phyloP scores from a whole-genome alignment of 805 yeast genomes.

The Cyberlindnera samutprakarnensis region DNA sequence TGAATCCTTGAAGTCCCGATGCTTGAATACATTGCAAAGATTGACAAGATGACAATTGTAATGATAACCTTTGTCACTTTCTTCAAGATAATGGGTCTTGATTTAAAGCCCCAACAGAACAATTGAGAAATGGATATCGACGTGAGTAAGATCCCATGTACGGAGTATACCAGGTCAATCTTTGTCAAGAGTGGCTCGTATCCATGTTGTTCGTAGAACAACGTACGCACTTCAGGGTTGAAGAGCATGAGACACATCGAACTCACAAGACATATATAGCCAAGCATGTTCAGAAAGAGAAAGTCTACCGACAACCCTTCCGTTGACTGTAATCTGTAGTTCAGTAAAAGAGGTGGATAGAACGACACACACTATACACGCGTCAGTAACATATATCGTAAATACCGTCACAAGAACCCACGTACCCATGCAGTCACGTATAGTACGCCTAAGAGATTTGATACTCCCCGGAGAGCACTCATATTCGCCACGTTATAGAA shows the following conservation, averaged over 20 bases:
- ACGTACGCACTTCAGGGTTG: slow-evolving; percentile 24
- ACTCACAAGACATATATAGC: slow-evolving; percentile 35
- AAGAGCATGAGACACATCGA: slow-evolving; percentile 38
- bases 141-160: slow-evolving; percentile 39
- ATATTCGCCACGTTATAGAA: no score
- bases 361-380: slow-evolving; percentile 35
- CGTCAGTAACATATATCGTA: slow-evolving; percentile 2
- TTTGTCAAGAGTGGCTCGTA: slow-evolving; percentile 33
- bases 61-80: slow-evolving; percentile 17
- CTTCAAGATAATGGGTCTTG: slow-evolving; percentile 11
- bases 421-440: slow-evolving; percentile 34
- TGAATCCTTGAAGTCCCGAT: slow-evolving; percentile 6
- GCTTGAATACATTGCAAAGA: slow-evolving; percentile 5
- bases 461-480: no score
- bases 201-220: slow-evolving; percentile 25
- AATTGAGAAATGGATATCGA: slow-evolving; percentile 34
- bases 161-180: slow-evolving; percentile 39
- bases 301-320: slow-evolving; percentile 46
- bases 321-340: slow-evolving; percentile 32
- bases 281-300: slow-evolving; percentile 36
- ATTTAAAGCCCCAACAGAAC: slow-evolving; percentile 21
- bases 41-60: slow-evolving; percentile 1
- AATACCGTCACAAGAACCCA: slow-evolving; percentile 1
- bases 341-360: slow-evolving; percentile 40
- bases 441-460: slow-evolving; percentile 25